Evolutionary conservation across 352 stramenopile genomes (phyloP).

Genomic region (Saprolegnia diclina): DNA sequence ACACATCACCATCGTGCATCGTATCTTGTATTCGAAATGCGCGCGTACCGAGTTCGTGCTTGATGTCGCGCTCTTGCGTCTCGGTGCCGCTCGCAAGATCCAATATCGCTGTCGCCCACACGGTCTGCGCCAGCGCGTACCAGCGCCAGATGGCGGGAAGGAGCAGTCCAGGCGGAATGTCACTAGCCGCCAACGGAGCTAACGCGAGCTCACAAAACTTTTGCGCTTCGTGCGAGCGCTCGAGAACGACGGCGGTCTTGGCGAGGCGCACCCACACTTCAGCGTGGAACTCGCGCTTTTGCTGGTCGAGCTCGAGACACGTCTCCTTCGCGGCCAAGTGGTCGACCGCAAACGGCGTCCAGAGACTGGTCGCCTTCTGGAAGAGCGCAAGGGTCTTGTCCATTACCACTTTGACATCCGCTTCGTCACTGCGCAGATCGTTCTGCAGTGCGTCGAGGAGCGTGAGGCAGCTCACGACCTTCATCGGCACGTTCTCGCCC

Average conservation of each 20-base stretch:
- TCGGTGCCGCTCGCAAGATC: constrained; percentile 38
- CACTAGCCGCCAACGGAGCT: constrained; percentile 26
- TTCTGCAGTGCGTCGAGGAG: constrained; percentile 23
- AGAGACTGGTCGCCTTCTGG: constrained; percentile 53
- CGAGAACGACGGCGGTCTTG: constrained; percentile 49
- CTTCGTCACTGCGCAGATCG: not conserved
- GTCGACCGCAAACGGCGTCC: constrained; percentile 38
- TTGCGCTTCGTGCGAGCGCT: constrained; percentile 46
- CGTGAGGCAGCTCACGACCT: constrained; percentile 49
- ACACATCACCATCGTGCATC: constrained; percentile 22
- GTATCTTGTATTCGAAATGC: not conserved
- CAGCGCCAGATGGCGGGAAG: constrained; percentile 47
- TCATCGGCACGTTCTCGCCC: constrained; percentile 40
- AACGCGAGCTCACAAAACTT: constrained; percentile 48
- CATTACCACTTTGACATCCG: constrained; percentile 10
- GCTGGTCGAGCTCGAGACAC: constrained; percentile 47
- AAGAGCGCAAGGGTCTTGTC: constrained; percentile 51
- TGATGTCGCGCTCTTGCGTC: constrained; percentile 33
- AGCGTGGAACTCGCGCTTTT: constrained; percentile 52
- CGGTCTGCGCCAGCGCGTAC: constrained; percentile 56
- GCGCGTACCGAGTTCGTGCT: constrained; percentile 36
- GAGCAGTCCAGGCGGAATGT: constrained; percentile 29
- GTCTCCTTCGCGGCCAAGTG: constrained; percentile 34
- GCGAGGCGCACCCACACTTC: constrained; percentile 70
- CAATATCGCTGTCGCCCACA: constrained; percentile 53